Evolutionary conservation across 768 basidiomycete species (phyloP), one percentile per base, ranked within the genome.

Genomic region (Russula compacta): DNA sequence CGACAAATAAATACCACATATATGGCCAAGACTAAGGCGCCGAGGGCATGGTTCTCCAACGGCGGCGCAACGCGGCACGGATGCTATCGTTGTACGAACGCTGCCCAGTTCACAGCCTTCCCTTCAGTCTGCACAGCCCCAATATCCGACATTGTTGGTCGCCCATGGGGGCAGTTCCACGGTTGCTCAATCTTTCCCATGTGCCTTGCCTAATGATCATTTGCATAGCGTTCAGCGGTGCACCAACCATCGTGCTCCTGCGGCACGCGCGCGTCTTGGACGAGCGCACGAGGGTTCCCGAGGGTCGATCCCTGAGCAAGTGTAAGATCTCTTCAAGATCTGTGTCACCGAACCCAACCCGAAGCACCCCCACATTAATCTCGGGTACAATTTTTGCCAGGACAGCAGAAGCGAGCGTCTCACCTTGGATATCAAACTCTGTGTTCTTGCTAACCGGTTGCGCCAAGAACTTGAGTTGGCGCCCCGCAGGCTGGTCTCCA

Each of bases 161-260:
- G 60, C 11, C 72, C 72, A 46, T 73, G 72, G 2, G 72, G 72
- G 53, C 72, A 73, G 21, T 72, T 71, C 72, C 72, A 73, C 8
- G 72, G 72, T 44, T 73, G 72, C n/a, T 73, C 71, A 63, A 73
- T 71, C 19, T 67, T 69, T 9, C 66, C 72, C 72, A 73, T 73
- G 49, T n/a, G n/a, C n/a, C n/a, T n/a, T 73, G 71, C 14, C 68
- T 67, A 19, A 73, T 61, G 21, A 73, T 81, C 95, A 99, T 98
- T 69, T 90, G 91, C 15, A 75, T 72, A 61, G 73, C 77, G 40
- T 80, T 92, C 62, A 98, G 77, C 11, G 93, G 79, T 76, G 83
- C 90, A 4, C 97, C 95, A 46, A 98, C 79, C 97, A 98, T 99
- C 44, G 97, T 86, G 72, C 94, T 98, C 76, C 89, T 94, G 64